Evolutionary conservation across 345 rosid genomes (phyloP).

Genomic region (Luvunga scandens): DNA sequence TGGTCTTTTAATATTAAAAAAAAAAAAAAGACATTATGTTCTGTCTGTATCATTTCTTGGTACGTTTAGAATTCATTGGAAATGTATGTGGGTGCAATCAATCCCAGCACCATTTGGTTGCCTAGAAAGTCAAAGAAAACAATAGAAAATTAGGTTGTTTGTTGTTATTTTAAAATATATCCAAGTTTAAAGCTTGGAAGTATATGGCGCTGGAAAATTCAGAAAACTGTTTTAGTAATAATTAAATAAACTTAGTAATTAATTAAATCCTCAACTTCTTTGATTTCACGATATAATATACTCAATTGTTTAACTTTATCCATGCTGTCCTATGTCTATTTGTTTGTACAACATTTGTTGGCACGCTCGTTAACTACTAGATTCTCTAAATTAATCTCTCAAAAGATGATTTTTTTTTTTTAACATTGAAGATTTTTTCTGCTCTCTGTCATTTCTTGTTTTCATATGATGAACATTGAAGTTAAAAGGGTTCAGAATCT

Average conservation of each 20-base stretch:
- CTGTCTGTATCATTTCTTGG: neutral
- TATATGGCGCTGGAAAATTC: neutral
- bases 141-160: neutral
- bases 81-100: neutral
- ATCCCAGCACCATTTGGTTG: constrained; percentile 1
- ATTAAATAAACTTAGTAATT: neutral
- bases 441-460: neutral
- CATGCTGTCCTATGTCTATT: neutral
- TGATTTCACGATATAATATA: neutral
- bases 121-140: constrained; percentile 1
- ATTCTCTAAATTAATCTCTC: neutral
- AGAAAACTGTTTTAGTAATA: neutral
- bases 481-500: constrained; percentile 5
- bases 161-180: too few species aligned
- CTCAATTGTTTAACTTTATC: neutral
- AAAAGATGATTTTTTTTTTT: neutral
- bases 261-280: neutral
- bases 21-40: neutral
- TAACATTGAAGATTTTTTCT: neutral
- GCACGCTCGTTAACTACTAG: neutral
- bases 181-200: neutral
- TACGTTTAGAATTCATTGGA: neutral
- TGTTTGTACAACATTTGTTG: neutral
- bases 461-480: neutral
- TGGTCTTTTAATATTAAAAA: neutral